Evolutionary conservation across 1,284 basidiomycete genomes (phyloP).

Genomic region (Ceratobasidium theobromae): DNA sequence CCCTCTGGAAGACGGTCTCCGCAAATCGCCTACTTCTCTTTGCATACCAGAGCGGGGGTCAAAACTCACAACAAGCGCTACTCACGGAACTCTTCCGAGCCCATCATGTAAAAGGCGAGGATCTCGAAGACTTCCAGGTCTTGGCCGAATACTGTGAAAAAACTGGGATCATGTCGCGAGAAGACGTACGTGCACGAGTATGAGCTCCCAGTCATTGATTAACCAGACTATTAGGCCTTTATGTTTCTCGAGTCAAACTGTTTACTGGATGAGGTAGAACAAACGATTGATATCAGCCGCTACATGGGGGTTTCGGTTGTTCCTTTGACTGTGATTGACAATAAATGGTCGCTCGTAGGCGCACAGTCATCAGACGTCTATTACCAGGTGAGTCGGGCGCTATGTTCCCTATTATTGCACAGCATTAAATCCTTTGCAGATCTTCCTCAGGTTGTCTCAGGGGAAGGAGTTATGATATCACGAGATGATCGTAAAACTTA

Average conservation of each 20-base stretch:
- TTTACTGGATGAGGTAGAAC: slow-evolving; percentile 63
- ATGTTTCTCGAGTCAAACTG: slow-evolving; percentile 70
- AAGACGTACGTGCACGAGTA: slow-evolving; percentile 52
- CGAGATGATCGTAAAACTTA: background rate
- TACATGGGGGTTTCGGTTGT: slow-evolving; percentile 76
- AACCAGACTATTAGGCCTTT: slow-evolving; percentile 42
- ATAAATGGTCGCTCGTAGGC: slow-evolving; percentile 74
- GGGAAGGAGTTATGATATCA: background rate
- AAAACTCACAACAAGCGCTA: slow-evolving; percentile 59
- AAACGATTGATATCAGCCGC: slow-evolving; percentile 66
- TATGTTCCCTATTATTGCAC: background rate
- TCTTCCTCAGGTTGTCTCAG: slow-evolving; percentile 7
- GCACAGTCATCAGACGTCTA: slow-evolving; percentile 72
- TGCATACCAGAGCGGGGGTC: slow-evolving; percentile 67
- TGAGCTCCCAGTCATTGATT: background rate
- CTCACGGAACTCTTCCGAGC: slow-evolving; percentile 65
- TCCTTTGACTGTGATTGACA: slow-evolving; percentile 76
- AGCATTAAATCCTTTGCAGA: background rate
- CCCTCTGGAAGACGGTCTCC: slow-evolving; percentile 62
- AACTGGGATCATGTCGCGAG: slow-evolving; percentile 60
- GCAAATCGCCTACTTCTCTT: slow-evolving; percentile 75
- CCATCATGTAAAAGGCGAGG: slow-evolving; percentile 64
- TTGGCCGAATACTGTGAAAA: slow-evolving; percentile 63
- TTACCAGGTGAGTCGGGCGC: slow-evolving; percentile 55
- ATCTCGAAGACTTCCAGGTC: slow-evolving; percentile 60